Base-by-base conservation (phyloP, 192 early-diverging fungal genomes). In the Anaeromyces robustus region DNA sequence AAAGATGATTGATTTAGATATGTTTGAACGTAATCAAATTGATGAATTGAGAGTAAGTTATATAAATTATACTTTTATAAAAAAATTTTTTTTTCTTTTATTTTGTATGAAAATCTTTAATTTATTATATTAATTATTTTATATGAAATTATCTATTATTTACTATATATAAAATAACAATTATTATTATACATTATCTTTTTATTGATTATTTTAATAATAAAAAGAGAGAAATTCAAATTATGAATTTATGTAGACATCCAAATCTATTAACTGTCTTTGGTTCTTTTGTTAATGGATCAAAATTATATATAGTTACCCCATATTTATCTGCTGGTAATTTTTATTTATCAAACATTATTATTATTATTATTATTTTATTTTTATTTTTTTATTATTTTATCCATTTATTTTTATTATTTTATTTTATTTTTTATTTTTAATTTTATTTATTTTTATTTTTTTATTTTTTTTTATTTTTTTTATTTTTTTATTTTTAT, bases 1-100 rank as follows among this genome's bases (percentile, higher is more conserved):
- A 78, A 96, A 96, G 81, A 90, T 95, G 80, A 95, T 96, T 84
- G 94, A 96, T 83, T 85, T 96, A 81, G 95, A 96, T 83, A 90
- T 91, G 88, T 96, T 96, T 92, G 94, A 95, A 80, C 85, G 95
- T 29, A 94, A 94, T 83, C 95, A 96, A 84, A 96, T 96, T 81
- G 95, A 96, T 82, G 95, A 96, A 85, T 88, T 96, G 77, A 84
- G 95, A 82, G 92, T 94, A 86, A 82, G 85, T 86, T 19, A 77
- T 43, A 14, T 16, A 30, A 30, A 77, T 30, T 29, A 12, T 7
- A 29, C 3, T 7, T 77, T n/a, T n/a, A n/a, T n/a, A n/a, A n/a
- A n/a, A n/a, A n/a, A n/a, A n/a, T n/a, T n/a, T n/a, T n/a, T n/a
- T n/a, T n/a, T n/a, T n/a, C n/a, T n/a, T n/a, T n/a, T n/a, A n/a